Conservation (phyloP, 306 rosid species). For the Castanea sativa region DNA sequence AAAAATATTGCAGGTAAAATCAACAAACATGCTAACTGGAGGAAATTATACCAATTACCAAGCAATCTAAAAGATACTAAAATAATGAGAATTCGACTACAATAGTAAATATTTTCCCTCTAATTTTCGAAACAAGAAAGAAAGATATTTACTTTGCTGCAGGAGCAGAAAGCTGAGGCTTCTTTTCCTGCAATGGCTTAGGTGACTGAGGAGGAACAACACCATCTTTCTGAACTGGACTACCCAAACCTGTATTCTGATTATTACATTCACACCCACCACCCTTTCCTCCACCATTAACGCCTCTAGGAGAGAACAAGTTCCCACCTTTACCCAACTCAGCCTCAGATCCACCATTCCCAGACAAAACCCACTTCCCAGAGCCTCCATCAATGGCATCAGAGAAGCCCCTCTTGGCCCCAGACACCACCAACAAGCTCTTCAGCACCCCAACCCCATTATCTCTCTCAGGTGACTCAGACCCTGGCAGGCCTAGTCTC, state of each 20-base stretch:
- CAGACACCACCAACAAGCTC: conserved; percentile 43
- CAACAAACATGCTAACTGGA: background rate
- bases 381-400: conserved; percentile 72
- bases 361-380: conserved; percentile 70
- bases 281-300: conserved; percentile 30
- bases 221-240: conserved; percentile 50
- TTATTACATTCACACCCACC: conserved; percentile 38
- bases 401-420: conserved; percentile 90
- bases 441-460: conserved; percentile 33
- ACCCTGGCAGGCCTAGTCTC: conserved; percentile 89
- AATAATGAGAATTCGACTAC: background rate
- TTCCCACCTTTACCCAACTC: conserved; percentile 50
- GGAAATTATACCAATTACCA: background rate
- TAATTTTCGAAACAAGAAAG: background rate
- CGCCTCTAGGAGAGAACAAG: conserved; percentile 64
- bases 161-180: conserved; percentile 63
- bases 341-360: conserved; percentile 62
- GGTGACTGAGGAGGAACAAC: conserved; percentile 39
- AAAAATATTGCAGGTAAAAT: background rate
- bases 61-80: background rate
- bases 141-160: conserved; percentile 57
- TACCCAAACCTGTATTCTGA: conserved; percentile 39
- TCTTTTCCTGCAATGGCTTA: conserved; percentile 64
- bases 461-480: conserved; percentile 73
- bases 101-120: background rate